These are phyloP conservation scores for Coniosporium tulheliwenetii DNA, from an alignment of 2,329 filamentous ascomycete species.

Conservation along the genomic window DNA sequence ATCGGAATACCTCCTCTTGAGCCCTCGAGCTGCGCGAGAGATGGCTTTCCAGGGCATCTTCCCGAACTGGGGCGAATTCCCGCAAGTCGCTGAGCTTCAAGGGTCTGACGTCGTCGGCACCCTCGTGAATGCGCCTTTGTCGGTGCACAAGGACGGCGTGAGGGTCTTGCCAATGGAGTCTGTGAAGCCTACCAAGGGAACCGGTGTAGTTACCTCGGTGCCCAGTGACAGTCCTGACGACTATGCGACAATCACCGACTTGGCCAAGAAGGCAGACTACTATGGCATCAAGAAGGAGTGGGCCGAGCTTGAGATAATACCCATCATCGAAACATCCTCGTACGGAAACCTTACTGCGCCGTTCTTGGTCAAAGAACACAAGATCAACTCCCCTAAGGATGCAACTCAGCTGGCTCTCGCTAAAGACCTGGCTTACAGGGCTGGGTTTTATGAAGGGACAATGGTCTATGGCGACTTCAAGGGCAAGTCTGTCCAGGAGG, in stretches of 20 bases:
- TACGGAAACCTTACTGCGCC: slow-evolving; percentile 78
- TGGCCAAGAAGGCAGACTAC: slow-evolving; percentile 90
- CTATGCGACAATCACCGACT: slow-evolving; percentile 73
- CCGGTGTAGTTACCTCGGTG: slow-evolving; percentile 88
- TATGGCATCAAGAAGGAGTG: slow-evolving; percentile 95
- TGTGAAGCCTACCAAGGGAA: slow-evolving; percentile 84
- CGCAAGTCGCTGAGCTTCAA: slow-evolving; percentile 57
- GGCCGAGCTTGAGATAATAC: slow-evolving; percentile 78
- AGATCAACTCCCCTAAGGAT: slow-evolving; percentile 95
- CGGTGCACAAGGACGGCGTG: slow-evolving; percentile 67
- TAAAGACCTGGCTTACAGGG: slow-evolving; percentile 93
- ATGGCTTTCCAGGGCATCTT: slow-evolving; percentile 92
- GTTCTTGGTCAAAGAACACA: slow-evolving; percentile 74
- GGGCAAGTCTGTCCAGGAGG: slow-evolving; percentile 71
- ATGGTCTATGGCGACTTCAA: slow-evolving; percentile 81
- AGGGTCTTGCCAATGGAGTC: slow-evolving; percentile 91
- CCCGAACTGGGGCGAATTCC: slow-evolving; percentile 57
- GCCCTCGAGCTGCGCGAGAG: slow-evolving; percentile 72
- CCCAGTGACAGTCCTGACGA: slow-evolving; percentile 95
- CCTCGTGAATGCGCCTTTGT: slow-evolving; percentile 79
- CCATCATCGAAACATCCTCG: slow-evolving; percentile 76
- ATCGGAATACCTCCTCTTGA: slow-evolving; percentile 66
- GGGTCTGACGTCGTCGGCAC: slow-evolving; percentile 77
- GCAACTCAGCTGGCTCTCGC: slow-evolving; percentile 79
- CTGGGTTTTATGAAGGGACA: slow-evolving; percentile 89